Base-by-base conservation (phyloP, 495 filamentous ascomycete genomes). In the Penicillium nucicola region DNA sequence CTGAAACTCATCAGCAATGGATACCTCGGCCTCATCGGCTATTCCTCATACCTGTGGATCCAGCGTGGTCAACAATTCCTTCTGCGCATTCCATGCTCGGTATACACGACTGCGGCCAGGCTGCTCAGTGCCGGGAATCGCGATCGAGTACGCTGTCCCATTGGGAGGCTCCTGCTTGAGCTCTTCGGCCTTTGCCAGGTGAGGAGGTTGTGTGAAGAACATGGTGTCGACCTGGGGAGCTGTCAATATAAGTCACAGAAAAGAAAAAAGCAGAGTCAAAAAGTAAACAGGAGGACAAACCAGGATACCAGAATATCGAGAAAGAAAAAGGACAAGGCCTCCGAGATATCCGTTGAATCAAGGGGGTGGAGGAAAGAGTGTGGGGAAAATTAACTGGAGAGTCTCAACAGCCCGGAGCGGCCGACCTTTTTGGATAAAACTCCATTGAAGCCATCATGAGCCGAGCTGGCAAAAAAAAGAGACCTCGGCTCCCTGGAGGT, bases 21-120 rank as follows among this genome's bases (percentile, higher is more conserved):
- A 15, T 47, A 35, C 11, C 15, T 57, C 23, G 53, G 14, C 37
- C 18, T 38, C 15, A 12, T 20, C 3, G 8, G 13, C 13, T 11
- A 7, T 32, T 17, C 34, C 20, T 7, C 70, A 61, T 64, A 89
- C 85, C 52, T 84, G 69, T 10, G 91, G 89, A 68, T 92, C 84
- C 52, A 89, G 71, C 15, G 86, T 90, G 54, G 78, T 76, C 33
- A 96, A 67, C 50, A 96, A 69, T 34, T 80, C 81, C 64, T 93
- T 84, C 38, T 75, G 74, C 58, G 83, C 83, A 53, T 81, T 80
- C 84, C 86, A 95, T 68, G 95, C 85, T 50, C 93, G 81, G 68
- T 97, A 98, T 48, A 95, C 71, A 28, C 79, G 71, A 18, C 78
- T 87, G 48, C 89, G 82, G 37, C 87, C 91, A 20, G 84, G 82